These are phyloP conservation scores for Fusarium dlaminii DNA, from an alignment of 2,329 filamentous ascomycete species.

Conservation along the genomic window DNA sequence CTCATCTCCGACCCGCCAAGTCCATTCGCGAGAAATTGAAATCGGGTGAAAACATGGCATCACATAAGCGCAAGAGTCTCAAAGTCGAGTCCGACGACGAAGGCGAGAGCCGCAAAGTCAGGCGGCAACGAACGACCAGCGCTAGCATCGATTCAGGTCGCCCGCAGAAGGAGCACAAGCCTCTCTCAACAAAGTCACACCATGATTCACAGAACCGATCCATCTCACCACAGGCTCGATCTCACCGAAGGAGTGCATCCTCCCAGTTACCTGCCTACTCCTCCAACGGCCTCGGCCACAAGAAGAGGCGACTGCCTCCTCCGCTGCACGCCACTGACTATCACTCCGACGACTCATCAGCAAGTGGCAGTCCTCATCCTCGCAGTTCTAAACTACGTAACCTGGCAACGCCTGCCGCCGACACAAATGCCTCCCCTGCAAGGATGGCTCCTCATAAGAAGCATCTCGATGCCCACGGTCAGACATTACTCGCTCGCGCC, in stretches of 20 bases:
- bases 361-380: slow-evolving; percentile 67
- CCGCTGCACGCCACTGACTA: slow-evolving; percentile 71
- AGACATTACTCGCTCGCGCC: slow-evolving; percentile 88
- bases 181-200: slow-evolving; percentile 44
- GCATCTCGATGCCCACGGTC: slow-evolving; percentile 89
- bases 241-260: slow-evolving; percentile 71
- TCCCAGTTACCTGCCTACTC: slow-evolving; percentile 67
- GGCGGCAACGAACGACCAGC: slow-evolving; percentile 62
- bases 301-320: slow-evolving; percentile 70
- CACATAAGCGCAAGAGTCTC: slow-evolving; percentile 63
- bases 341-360: slow-evolving; percentile 73
- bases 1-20: slow-evolving; percentile 55
- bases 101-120: slow-evolving; percentile 61
- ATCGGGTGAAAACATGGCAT: slow-evolving; percentile 56
- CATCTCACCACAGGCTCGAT: slow-evolving; percentile 65
- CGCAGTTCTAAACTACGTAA: slow-evolving; percentile 67
- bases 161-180: slow-evolving; percentile 48
- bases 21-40: slow-evolving; percentile 59
- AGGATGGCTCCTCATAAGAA: slow-evolving; percentile 81
- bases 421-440: slow-evolving; percentile 71
- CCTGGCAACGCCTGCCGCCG: slow-evolving; percentile 64
- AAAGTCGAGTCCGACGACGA: slow-evolving; percentile 68
- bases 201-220: slow-evolving; percentile 56
- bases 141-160: slow-evolving; percentile 50
- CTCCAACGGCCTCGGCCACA: slow-evolving; percentile 64